These are phyloP conservation scores for Tetracladium maxilliforme DNA, from an alignment of 2,329 filamentous ascomycete genomes.

Conservation along the genomic window DNA sequence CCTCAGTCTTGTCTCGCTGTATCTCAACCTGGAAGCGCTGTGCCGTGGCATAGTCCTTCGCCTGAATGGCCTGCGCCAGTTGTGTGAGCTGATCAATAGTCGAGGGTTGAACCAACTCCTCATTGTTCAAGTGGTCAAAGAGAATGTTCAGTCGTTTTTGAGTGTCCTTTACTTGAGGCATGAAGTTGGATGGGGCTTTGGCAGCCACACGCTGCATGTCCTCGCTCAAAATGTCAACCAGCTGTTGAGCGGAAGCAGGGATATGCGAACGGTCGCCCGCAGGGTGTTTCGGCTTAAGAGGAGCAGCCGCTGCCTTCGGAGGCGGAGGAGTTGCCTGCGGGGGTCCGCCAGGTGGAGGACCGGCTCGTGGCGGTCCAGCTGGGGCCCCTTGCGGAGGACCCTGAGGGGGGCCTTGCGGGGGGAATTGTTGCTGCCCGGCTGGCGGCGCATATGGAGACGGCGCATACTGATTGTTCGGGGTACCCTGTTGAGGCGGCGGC, in stretches of 20 bases:
- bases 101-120: slow-evolving; percentile 70
- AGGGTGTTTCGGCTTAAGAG: slow-evolving; percentile 51
- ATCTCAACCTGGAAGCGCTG: slow-evolving; percentile 59
- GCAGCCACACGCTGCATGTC: slow-evolving; percentile 84
- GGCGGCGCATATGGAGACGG: slow-evolving; percentile 32
- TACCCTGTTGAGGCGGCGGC: slow-evolving; percentile 6
- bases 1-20: slow-evolving; percentile 61
- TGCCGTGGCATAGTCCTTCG: slow-evolving; percentile 54
- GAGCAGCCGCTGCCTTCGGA: slow-evolving; percentile 25
- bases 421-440: slow-evolving; percentile 21
- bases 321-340: slow-evolving; percentile 21
- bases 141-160: slow-evolving; percentile 84
- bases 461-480: slow-evolving; percentile 39
- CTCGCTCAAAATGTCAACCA: slow-evolving; percentile 66
- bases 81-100: slow-evolving; percentile 55
- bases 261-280: slow-evolving; percentile 85
- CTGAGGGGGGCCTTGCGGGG: slow-evolving; percentile 25
- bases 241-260: slow-evolving; percentile 54
- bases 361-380: slow-evolving; percentile 14
- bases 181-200: slow-evolving; percentile 75
- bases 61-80: slow-evolving; percentile 50
- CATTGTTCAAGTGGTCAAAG: slow-evolving; percentile 97
- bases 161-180: slow-evolving; percentile 80
- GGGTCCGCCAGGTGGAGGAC: slow-evolving; percentile 20
- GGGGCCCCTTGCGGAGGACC: slow-evolving; percentile 23